Evolutionary conservation across 2,329 filamentous ascomycete species (phyloP), one percentile per base, ranked within the genome.

Genomic region (Neofusicoccum parvum): DNA sequence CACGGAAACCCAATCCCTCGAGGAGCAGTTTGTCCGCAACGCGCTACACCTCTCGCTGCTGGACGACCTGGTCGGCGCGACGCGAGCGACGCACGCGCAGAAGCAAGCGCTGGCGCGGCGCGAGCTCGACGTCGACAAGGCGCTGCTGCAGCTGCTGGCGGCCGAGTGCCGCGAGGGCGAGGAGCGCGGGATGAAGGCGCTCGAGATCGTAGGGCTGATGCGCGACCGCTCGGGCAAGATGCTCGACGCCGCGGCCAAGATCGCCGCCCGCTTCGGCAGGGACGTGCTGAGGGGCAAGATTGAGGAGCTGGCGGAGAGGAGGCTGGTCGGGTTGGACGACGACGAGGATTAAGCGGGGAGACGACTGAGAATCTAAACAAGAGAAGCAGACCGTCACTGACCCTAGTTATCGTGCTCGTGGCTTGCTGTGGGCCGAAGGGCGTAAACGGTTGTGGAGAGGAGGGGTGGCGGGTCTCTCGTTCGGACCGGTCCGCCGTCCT

Each of bases 91-190:
- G 0, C 82, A 87, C 62, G 79, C 85, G 6, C 90, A 94, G 75
- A 89, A 90, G 62, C 79, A 83, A 1, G 85, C 88, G 51, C 84
- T 97, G 14, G 85, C 87, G 14, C 84, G 87, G 45, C 85, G 92
- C 64, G 92, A 96, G 77, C 81, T 96, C 50, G 92, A 96, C 50
- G 87, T 96, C 43, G 94, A 99, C 81, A 97, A 97, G 81, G 88
- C 90, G 49, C 82, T 99, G 59, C 82, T 99, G 69, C 93, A 97
- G 81, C 85, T 98, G 75, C 83, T 99, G 73, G 94, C 92, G 2
- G 82, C 90, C 6, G 95, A 98, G 81, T 99, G 95, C 76, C 88
- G 93, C 67, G 92, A 95, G 70, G 92, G 93, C 50, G 95, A 99
- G 77, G 94, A 98, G 68, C 85, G 91, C 36, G 94, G 94, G 5